Evolutionary conservation across 225 moss, liverwort and hornwort genomes (phyloP), one percentile per base, ranked within the genome.

Genomic region (Sphagnum contortum): DNA sequence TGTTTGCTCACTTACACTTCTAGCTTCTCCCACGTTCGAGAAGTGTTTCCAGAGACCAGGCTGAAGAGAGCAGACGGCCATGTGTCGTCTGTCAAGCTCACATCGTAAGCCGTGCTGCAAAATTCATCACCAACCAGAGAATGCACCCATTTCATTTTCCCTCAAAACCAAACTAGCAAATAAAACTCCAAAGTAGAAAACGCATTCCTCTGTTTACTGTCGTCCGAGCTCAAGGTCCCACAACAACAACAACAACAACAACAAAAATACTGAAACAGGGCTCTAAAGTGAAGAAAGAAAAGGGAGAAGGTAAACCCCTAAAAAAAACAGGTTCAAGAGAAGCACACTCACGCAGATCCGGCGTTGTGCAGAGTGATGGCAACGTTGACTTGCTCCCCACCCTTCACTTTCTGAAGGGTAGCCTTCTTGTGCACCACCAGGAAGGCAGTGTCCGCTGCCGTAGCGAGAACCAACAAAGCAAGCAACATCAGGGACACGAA

Each of bases 41-140:
- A 72, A 44, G 80, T 72, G 70, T 65, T 83, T 66, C 87, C 80
- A 57, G 70, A 60, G 53, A 80, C 29, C 47, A 87, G 47, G 49
- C 72, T 77, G 66, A 87, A 87, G 57, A 63, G 48, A 9, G 83
- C 80, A 64, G 60, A 70, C 3, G 87, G 87, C 87, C 87, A 87
- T 8, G 77, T 83, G 58, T 87, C 83, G 56, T 87, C 87, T 48
- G 72, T 87, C 77, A 87, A 74, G 44, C 62, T 80, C 61, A 87
- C 83, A 72, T 87, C 87, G 65, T 87, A 87, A 4, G 87, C 87
- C 57, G 87, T 74, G 62, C 87, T 87, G 77, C 49, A 73, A 73
- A 63, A 50, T 49, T 5, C 29, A 29, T 29, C 29, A 1, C 29
- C 29, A 29, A 29, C 29, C 29, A 29, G 29, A 29, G 29, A 0